A percentile compares a stretch with the other conserved stretches of the same genome.
phyloP scores from a whole-genome alignment of 306 rosid species.

The Ochetophila trinervis region DNA sequence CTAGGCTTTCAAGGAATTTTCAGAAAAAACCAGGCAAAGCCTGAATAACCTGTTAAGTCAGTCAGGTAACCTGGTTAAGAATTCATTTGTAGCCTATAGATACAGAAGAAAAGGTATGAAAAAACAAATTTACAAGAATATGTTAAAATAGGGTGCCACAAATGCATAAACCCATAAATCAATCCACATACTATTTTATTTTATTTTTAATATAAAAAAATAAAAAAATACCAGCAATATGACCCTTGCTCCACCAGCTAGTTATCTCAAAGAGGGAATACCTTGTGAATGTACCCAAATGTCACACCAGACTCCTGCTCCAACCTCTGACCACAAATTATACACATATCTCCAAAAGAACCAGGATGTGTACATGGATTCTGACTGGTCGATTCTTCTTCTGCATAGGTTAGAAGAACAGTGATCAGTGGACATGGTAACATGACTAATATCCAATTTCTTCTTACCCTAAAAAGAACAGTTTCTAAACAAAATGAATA shows the following conservation, averaged over 20 bases:
- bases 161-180: no score
- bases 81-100: no score
- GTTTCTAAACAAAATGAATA: not conserved
- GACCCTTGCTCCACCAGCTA: not conserved
- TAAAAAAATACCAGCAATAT: no score
- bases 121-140: no score
- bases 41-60: no score
- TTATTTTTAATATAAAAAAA: no score
- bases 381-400: slow-evolving; percentile 29
- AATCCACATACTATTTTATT: no score
- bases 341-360: slow-evolving; percentile 14
- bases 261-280: slow-evolving; percentile 28
- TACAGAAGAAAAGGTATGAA: no score
- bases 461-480: not conserved
- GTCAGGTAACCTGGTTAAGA: no score
- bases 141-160: no score
- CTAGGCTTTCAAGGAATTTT: no score
- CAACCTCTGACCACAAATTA: slow-evolving; percentile 16
- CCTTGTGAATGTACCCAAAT: slow-evolving; percentile 70
- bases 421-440: not conserved
- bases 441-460: not conserved
- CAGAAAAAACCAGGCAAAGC: no score
- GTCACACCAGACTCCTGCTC: slow-evolving; percentile 20
- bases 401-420: slow-evolving; percentile 39
- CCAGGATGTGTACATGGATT: slow-evolving; percentile 13